Base-by-base conservation (phyloP, 495 filamentous ascomycete genomes). In the Aspergillus saccharolyticus region DNA sequence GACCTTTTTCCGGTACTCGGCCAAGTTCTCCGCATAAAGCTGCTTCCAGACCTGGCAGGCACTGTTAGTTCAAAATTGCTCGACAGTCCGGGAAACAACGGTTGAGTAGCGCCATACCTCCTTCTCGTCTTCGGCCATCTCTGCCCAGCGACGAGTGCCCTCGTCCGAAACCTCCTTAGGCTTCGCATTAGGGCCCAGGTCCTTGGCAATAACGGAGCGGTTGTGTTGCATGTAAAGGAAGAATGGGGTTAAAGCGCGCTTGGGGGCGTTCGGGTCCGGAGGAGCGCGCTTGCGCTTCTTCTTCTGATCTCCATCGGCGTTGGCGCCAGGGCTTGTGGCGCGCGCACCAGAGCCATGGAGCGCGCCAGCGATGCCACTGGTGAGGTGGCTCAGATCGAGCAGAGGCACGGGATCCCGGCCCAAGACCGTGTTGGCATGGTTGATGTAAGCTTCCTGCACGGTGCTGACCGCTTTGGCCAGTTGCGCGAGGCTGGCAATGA, bases 201-300 rank as follows among this genome's bases (percentile, higher is more conserved):
- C 91, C 8, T 74, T 78, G 21, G 85, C 85, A 59, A 97, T 91
- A 65, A 83, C 82, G 18, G 80, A 72, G 24, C 94, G 88, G 45
- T 90, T 91, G 33, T 84, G 84, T 63, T 94, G 85, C 78, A 94
- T 90, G 76, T 89, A 97, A 33, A 97, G 76, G 78, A 98, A 96
- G 74, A 91, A 97, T 0, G 94, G 91, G 17, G 94, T 97, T 60
- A 96, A 69, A 19, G 94, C 90, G 17, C 91, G 83, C 81, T 96
- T 96, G 51, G 94, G 94, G 14, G 91, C 90, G 68, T 96, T 95
- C 56, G 93, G 93, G 70, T 98, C 95, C 61, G 86, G 88, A 44
- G 75, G 73, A 16, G 81, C 84, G 58, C 89, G 86, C 83, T 92
- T 94, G 78, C 89, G 89, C 69, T 90, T 89, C 78, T 89, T 89